A percentile compares a stretch with the other conserved stretches of the same genome.
phyloP scores from a whole-genome alignment of 495 filamentous ascomycete genomes.

The Penicillium silybi region DNA sequence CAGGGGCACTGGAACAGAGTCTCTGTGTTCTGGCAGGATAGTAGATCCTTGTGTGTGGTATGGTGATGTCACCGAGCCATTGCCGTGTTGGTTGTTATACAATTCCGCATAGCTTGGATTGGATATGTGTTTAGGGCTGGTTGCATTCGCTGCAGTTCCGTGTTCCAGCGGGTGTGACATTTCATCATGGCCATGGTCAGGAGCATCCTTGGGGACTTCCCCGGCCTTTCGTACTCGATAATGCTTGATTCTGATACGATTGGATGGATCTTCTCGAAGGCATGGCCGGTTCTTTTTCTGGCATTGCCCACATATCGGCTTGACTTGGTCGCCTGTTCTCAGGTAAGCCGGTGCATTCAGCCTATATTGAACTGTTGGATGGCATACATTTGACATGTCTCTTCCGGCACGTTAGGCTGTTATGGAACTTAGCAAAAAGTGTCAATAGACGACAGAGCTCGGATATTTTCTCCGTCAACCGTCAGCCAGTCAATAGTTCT shows the following conservation, averaged over 20 bases:
- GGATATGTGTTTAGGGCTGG: background rate
- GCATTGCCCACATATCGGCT: constrained; percentile 7
- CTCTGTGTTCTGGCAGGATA: background rate
- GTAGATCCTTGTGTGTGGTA: constrained; percentile 1
- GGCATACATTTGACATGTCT: constrained; percentile 10
- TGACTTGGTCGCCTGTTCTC: constrained; percentile 9
- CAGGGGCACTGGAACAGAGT: constrained; percentile 2
- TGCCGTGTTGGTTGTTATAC: background rate
- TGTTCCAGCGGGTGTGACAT: constrained; percentile 2
- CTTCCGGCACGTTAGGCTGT: constrained; percentile 10
- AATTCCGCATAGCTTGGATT: constrained; percentile 1
- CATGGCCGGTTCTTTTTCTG: constrained; percentile 10
- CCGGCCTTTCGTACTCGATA: constrained; percentile 1
- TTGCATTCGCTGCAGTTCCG: constrained; percentile 4
- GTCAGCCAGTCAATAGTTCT: constrained; percentile 1
- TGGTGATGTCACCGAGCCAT: constrained; percentile 3
- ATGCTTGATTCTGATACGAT: constrained; percentile 5
- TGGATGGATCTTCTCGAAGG: constrained; percentile 4
- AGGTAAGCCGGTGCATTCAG: constrained; percentile 2
- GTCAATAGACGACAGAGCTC: background rate
- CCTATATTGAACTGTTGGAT: constrained; percentile 1
- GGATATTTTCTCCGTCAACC: background rate
- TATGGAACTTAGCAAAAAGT: constrained; percentile 1
- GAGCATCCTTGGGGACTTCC: constrained; percentile 3
- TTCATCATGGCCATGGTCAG: constrained; percentile 1